phyloP scores from a whole-genome alignment of 306 rosid genomes.

The Lathyrus tuberosus region DNA sequence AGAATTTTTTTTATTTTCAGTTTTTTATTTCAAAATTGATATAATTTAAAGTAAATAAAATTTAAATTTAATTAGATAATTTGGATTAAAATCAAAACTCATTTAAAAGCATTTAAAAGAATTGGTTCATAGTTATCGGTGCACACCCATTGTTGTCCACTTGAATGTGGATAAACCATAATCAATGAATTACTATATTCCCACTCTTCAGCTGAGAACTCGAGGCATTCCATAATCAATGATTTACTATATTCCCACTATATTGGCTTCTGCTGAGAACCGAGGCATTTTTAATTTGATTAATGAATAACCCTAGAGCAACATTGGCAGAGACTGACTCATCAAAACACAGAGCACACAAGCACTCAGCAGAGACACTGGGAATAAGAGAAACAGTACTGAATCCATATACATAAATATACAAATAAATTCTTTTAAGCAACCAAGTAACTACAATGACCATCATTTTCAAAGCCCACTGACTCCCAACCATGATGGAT shows the following conservation, averaged over 20 bases:
- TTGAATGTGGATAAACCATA: conserved; percentile 5
- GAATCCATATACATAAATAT: too few species aligned
- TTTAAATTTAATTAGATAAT: too few species aligned
- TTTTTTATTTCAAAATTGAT: too few species aligned
- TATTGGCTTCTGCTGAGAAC: conserved; percentile 77
- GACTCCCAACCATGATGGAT: neutral
- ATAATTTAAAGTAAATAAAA: too few species aligned
- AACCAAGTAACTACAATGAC: neutral
- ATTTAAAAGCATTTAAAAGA: too few species aligned
- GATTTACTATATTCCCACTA: conserved; percentile 24
- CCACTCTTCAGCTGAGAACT: too few species aligned
- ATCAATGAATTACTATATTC: conserved; percentile 20
- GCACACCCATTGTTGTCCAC: neutral
- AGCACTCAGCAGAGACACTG: conserved; percentile 33
- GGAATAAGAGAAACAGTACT: conserved; percentile 26
- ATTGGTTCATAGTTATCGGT: too few species aligned
- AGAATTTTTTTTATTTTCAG: too few species aligned
- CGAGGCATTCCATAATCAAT: too few species aligned
- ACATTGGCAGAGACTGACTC: conserved; percentile 73
- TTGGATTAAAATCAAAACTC: too few species aligned
- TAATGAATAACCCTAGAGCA: conserved; percentile 84
- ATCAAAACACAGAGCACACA: conserved; percentile 66
- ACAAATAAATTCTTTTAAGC: neutral
- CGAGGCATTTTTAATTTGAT: conserved; percentile 86
- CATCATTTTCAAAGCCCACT: neutral